These are phyloP conservation scores for Pestalotiopsis sp. DNA, from an alignment of 2,329 filamentous ascomycete genomes.

Conservation along the genomic window DNA sequence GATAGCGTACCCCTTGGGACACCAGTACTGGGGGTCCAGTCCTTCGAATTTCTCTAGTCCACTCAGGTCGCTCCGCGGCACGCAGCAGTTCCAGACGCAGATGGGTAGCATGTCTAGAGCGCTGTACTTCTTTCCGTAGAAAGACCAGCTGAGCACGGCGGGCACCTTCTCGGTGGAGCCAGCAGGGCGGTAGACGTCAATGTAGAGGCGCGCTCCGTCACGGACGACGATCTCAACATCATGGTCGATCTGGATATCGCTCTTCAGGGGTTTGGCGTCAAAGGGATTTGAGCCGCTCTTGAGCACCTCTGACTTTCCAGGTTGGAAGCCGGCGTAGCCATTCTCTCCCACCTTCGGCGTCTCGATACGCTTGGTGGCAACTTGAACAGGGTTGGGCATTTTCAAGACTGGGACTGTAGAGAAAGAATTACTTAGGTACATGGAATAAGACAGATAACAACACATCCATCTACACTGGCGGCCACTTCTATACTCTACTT, in stretches of 20 bases:
- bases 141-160: conserved; percentile 45
- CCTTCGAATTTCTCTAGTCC: conserved; percentile 29
- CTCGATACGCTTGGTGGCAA: conserved; percentile 19
- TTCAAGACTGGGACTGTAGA: background rate
- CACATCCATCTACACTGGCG: background rate
- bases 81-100: conserved; percentile 22
- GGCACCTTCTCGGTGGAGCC: conserved; percentile 38
- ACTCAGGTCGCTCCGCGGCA: conserved; percentile 21
- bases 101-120: conserved; percentile 40
- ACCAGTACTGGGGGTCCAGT: conserved; percentile 29
- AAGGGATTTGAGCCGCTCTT: conserved; percentile 38
- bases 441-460: background rate
- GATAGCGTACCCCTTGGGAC: conserved; percentile 34
- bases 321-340: conserved; percentile 38
- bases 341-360: conserved; percentile 40
- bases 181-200: conserved; percentile 47
- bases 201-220: conserved; percentile 44
- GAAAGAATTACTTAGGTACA: background rate
- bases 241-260: conserved; percentile 45
- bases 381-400: conserved; percentile 22
- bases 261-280: conserved; percentile 34
- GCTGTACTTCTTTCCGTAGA: conserved; percentile 50
- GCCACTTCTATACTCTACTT: background rate
- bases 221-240: conserved; percentile 45
- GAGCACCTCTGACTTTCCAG: conserved; percentile 40